Conservation (phyloP, 108 stramenopile species). For the Mediolabrus comicus region DNA sequence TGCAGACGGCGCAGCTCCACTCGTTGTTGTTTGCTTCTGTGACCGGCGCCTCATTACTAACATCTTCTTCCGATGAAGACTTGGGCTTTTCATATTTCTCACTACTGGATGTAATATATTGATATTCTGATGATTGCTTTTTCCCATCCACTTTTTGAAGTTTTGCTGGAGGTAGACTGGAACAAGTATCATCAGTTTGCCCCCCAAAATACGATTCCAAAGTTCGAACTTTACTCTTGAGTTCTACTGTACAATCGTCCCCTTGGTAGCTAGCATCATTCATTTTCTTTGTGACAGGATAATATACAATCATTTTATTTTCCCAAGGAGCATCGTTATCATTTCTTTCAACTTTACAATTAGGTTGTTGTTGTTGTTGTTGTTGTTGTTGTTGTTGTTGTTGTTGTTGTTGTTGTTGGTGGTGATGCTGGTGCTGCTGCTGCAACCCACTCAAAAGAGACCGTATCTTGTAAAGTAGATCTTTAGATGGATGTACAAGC, state of each 20-base stretch:
- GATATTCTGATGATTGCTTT: not conserved
- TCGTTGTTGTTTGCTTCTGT: not conserved
- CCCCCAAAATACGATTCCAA: conserved; percentile 34
- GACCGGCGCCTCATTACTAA: not conserved
- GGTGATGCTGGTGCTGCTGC: too few relatives aligned
- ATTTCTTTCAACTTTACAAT: not conserved
- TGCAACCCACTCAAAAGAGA: conserved; percentile 7
- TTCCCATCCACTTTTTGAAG: not conserved
- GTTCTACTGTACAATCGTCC: conserved; percentile 30
- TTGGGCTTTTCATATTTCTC: not conserved
- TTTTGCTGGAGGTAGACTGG: not conserved
- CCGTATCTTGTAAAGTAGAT: conserved; percentile 28
- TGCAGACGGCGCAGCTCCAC: conserved; percentile 27
- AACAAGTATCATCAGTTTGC: not conserved
- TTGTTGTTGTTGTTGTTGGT: not conserved
- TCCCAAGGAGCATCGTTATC: not conserved
- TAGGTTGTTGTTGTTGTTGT: not conserved
- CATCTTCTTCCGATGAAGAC: not conserved
- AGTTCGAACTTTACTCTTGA: conserved; percentile 10
- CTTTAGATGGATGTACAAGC: conserved; percentile 53
- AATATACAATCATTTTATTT: conserved; percentile 1
- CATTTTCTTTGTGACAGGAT: conserved; percentile 38
- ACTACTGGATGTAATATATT: too few relatives aligned
- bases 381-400: not conserved
- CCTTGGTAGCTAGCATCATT: conserved; percentile 23